Base-by-base conservation (phyloP, 2,329 filamentous ascomycete species). In the Fusarium penzigii region DNA sequence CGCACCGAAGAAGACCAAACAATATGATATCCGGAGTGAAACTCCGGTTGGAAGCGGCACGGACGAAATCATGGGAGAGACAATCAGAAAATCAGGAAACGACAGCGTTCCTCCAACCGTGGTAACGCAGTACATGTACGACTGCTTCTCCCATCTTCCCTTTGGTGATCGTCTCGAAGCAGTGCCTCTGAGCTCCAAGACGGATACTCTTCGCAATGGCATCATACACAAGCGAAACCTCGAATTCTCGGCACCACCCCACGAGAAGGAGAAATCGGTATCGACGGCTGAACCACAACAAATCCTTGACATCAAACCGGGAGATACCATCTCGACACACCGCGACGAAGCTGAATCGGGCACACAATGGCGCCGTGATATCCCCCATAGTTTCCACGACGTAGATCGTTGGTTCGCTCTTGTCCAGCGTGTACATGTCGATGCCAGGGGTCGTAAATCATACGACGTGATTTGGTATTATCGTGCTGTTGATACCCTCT, bases 401-500 rank as follows among this genome's bases (percentile, higher is more conserved):
- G 73, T 79, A 16, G 68, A 78, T n/a, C 72, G 81, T 1, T 92
- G 89, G 87, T 87, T 88, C 63, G 87, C 83, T 0, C 83, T 88
- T 29, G 85, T 94, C 0, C 87, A 90, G 51, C 70, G 70, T 2
- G 71, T 87, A 0, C 72, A 78, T 9, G 47, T 67, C 1, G 63
- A 65, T 3, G 58, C 66, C 5, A 59, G 65, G 11, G 75, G 76
- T 0, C 57, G 55, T 14, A 70, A 67, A 0, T 72, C 72, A 2
- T 82, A 92, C 11, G 79, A 86, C 49, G 81, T 92, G 0, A 77
- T 88, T 1, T 94, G 89, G 89, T 74, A 94, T 0, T 93, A 92
- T 59, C 77, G 81, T 2, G 81, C 89, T 0, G 74, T 77, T 0
- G 86, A 94, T 48, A 94, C 90, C 0, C 81, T 86, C 0, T 89